Evolutionary conservation across 106 monocot genomes (phyloP).

Genomic region (Allium cepa): DNA sequence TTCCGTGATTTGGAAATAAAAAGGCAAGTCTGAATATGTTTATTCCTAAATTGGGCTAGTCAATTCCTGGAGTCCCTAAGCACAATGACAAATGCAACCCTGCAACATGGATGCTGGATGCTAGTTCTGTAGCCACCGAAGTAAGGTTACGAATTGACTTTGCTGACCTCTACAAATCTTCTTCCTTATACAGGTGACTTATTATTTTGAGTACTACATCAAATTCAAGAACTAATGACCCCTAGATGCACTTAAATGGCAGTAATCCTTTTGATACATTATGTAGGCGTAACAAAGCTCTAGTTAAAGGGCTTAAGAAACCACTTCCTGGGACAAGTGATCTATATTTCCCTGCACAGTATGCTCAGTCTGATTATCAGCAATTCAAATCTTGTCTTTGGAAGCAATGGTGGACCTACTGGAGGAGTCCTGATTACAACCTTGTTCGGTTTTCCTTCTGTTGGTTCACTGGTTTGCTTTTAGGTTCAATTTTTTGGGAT

Average conservation of each 20-base stretch:
- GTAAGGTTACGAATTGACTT: conserved; percentile 44
- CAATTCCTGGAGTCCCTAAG: conserved; percentile 51
- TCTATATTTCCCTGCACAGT: conserved; percentile 30
- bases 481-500: conserved; percentile 75
- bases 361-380: conserved; percentile 11
- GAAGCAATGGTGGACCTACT: conserved; percentile 59
- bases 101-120: conserved; percentile 81
- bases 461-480: conserved; percentile 25
- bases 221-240: not conserved
- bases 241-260: no score
- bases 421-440: conserved; percentile 61
- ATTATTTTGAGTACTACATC: not conserved
- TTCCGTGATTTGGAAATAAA: no score
- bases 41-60: conserved; percentile 3
- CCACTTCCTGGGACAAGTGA: conserved; percentile 31
- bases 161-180: conserved; percentile 34
- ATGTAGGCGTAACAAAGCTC: conserved; percentile 39
- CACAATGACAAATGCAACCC: conserved; percentile 52
- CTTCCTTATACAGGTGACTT: conserved; percentile 32
- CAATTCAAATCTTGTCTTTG: conserved; percentile 49
- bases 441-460: conserved; percentile 42
- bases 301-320: conserved; percentile 33
- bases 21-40: not conserved
- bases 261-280: not conserved
- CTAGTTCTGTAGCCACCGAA: conserved; percentile 40